Evolutionary conservation across 2,329 filamentous ascomycete species (phyloP), one percentile per base, ranked within the genome.

Genomic region (Lasiodiplodia hormozganensis): DNA sequence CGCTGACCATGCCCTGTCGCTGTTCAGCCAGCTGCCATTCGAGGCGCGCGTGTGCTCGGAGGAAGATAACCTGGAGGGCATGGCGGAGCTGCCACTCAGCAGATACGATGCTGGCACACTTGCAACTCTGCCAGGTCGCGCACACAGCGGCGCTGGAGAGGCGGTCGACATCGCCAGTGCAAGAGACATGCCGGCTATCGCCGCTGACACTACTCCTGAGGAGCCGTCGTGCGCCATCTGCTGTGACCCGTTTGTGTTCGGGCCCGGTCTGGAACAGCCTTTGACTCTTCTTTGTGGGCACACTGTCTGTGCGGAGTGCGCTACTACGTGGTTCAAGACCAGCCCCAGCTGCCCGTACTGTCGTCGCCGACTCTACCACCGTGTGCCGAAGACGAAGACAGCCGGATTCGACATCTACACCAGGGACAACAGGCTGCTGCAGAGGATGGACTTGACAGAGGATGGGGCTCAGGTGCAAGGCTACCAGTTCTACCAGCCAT

Each of bases 101-200:
- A 11, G 40, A 18, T 43, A 3, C 3, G 5, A 43, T n/a, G 16
- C 16, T 0, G 40, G n/a, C 0, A n/a, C 40, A 2, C 40, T 43
- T 1, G 18, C 0, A 0, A 6, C 40, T 6, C 16, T 43, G 40
- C 40, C 40, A 0, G 16, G 7, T 2, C 40, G 0, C 1, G 16
- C 7, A 0, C 5, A 18, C 5, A 18, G 10, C 16, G 40, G 16
- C 1, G 16, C 40, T 43, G 40, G 5, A 16, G 12, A 16, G 1
- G 40, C 16, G 5, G 8, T 14, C 6, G 4, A 18, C 14, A 16
- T 43, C 2, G 6, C 16, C 5, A 16, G 40, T 43, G 40, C 5
- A 8, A 43, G 40, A 5, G 40, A 43, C 18, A 7, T 43, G 40
- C 40, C 40, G 40, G 12, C 36, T 16, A 16, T 40, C 36, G 3